These are phyloP conservation scores for Schwanniomyces occidentalis DNA, from an alignment of 805 yeast genomes.

Conservation along the genomic window DNA sequence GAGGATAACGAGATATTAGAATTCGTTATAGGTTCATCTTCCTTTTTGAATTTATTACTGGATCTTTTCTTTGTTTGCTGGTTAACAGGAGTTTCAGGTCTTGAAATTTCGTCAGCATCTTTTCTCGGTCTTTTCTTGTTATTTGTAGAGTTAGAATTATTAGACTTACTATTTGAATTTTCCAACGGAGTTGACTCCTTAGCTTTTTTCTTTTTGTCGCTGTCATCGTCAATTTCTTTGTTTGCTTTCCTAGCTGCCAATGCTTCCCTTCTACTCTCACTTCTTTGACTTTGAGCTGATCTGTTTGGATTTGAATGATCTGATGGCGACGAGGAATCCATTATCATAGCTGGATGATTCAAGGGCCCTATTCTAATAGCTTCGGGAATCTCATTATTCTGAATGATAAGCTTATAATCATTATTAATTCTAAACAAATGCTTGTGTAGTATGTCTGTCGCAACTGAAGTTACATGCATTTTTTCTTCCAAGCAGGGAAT, in stretches of 20 bases:
- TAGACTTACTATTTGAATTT: not conserved
- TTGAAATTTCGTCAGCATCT: slow-evolving; percentile 14
- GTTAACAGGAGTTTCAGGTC: slow-evolving; percentile 15
- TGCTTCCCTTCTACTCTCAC: slow-evolving; percentile 89
- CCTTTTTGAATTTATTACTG: slow-evolving; percentile 22
- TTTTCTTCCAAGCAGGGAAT: slow-evolving; percentile 94
- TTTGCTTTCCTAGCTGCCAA: slow-evolving; percentile 82
- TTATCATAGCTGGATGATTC: slow-evolving; percentile 88
- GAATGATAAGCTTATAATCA: slow-evolving; percentile 72
- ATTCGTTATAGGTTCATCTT: slow-evolving; percentile 9
- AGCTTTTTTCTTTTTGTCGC: slow-evolving; percentile 12
- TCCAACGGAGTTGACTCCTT: slow-evolving; percentile 15
- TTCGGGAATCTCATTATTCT: slow-evolving; percentile 80
- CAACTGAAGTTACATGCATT: slow-evolving; percentile 94
- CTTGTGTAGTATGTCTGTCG: slow-evolving; percentile 71
- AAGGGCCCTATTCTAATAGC: slow-evolving; percentile 72
- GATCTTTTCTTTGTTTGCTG: slow-evolving; percentile 20
- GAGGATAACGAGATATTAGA: slow-evolving; percentile 2
- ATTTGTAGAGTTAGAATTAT: not conserved
- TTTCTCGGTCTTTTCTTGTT: slow-evolving; percentile 21
- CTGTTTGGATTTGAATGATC: slow-evolving; percentile 37
- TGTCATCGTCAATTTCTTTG: slow-evolving; percentile 33
- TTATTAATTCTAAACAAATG: slow-evolving; percentile 74
- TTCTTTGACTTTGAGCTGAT: slow-evolving; percentile 72
- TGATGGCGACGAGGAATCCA: slow-evolving; percentile 51